These are phyloP conservation scores for Yamadazyma sp. DNA, from an alignment of 1,139 yeast genomes.

Conservation along the genomic window DNA sequence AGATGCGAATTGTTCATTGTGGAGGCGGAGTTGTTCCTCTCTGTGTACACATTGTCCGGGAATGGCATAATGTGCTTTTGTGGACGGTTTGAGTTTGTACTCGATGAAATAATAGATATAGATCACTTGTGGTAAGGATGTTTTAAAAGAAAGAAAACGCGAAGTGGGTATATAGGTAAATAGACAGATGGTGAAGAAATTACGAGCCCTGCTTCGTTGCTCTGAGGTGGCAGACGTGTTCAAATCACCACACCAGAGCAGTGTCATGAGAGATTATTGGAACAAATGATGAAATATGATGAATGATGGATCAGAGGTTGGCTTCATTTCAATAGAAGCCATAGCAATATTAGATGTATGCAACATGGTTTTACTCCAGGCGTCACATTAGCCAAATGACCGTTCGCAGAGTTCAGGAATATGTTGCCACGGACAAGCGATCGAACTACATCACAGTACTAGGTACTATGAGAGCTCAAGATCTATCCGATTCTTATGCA, in stretches of 20 bases:
- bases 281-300: too few relatives aligned
- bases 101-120: too few relatives aligned
- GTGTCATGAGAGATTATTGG: too few relatives aligned
- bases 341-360: too few relatives aligned
- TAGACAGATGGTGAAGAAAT: too few relatives aligned
- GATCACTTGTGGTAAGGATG: not conserved
- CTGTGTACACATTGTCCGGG: not conserved
- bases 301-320: not conserved
- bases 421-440: constrained; percentile 64
- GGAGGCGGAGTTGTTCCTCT: constrained; percentile 4
- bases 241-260: too few relatives aligned
- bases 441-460: constrained; percentile 54
- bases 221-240: too few relatives aligned
- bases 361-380: constrained; percentile 93
- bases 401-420: constrained; percentile 91
- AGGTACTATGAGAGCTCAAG: constrained; percentile 58
- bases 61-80: not conserved
- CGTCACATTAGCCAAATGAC: constrained; percentile 70
- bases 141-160: not conserved
- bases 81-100: too few relatives aligned
- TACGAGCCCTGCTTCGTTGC: too few relatives aligned
- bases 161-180: too few relatives aligned
- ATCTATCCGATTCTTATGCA: constrained; percentile 59
- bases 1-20: constrained; percentile 7
- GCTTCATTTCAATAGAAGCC: too few relatives aligned